Conservation (phyloP, 1,284 basidiomycete species). For the Ganoderma sp. region DNA sequence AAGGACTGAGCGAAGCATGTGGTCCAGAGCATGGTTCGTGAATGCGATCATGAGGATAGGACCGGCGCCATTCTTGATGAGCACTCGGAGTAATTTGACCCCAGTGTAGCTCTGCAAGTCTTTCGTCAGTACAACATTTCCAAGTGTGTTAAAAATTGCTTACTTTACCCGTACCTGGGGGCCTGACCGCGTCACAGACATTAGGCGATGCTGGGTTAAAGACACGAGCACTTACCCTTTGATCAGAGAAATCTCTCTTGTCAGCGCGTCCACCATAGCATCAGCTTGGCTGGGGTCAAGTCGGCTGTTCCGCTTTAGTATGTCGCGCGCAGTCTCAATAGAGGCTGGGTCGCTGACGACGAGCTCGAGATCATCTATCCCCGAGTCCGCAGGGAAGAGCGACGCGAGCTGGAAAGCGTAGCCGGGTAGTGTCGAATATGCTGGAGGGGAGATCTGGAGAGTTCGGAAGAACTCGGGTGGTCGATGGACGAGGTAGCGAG, state of each 20-base stretch:
- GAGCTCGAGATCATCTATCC: slow-evolving; percentile 31
- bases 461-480: slow-evolving; percentile 22
- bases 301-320: slow-evolving; percentile 52
- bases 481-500: slow-evolving; percentile 45
- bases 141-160: background rate
- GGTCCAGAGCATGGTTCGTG: slow-evolving; percentile 80
- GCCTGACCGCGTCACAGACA: slow-evolving; percentile 44
- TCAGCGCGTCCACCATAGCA: slow-evolving; percentile 65
- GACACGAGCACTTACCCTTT: slow-evolving; percentile 64
- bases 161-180: slow-evolving; percentile 80
- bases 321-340: slow-evolving; percentile 47
- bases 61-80: slow-evolving; percentile 55
- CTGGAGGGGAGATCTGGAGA: slow-evolving; percentile 32
- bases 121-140: background rate
- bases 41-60: slow-evolving; percentile 74
- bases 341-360: slow-evolving; percentile 29
- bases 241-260: slow-evolving; percentile 65
- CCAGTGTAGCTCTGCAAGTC: slow-evolving; percentile 64
- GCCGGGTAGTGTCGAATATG: slow-evolving; percentile 35
- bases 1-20: slow-evolving; percentile 65
- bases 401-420: slow-evolving; percentile 39
- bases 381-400: slow-evolving; percentile 41
- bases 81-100: slow-evolving; percentile 65
- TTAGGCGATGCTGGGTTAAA: background rate
- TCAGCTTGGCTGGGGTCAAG: slow-evolving; percentile 73